Conservation (phyloP, 192 early-diverging fungal species). For the Spinellus fusiger region DNA sequence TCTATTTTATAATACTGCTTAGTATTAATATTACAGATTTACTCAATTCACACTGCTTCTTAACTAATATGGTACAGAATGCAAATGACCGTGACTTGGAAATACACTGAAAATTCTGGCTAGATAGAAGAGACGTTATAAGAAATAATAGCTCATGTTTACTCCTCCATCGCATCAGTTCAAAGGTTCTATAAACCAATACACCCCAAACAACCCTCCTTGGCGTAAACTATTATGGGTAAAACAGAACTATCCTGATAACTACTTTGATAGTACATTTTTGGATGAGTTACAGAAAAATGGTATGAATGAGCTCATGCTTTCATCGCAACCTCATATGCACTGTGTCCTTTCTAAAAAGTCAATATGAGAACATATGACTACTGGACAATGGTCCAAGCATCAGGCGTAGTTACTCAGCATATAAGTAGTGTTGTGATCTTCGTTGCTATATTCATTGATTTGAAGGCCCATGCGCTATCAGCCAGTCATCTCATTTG, state of each 20-base stretch:
- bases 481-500: conserved; percentile 54
- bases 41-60: no score
- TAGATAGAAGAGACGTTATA: not conserved
- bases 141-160: conserved; percentile 1
- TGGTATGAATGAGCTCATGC: conserved; percentile 37
- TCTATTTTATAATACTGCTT: no score
- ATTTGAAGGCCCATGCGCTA: conserved; percentile 54
- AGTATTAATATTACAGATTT: no score
- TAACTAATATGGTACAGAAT: no score
- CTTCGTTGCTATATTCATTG: conserved; percentile 86
- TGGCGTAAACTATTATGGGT: conserved; percentile 86
- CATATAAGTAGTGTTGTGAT: conserved; percentile 81
- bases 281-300: conserved; percentile 85
- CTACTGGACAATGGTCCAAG: conserved; percentile 74
- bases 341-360: conserved; percentile 27
- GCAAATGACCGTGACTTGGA: no score
- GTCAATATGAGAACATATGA: conserved; percentile 79
- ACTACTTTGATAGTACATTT: conserved; percentile 87
- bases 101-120: not conserved
- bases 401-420: conserved; percentile 74
- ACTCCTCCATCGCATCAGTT: conserved; percentile 3
- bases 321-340: not conserved
- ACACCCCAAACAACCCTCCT: conserved; percentile 25
- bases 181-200: conserved; percentile 14
- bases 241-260: conserved; percentile 85